A percentile compares a stretch with the other conserved stretches of the same genome.
These are phyloP conservation scores for Babesia microti DNA, from an alignment of 169 alveolate genomes.

Conservation along the genomic window DNA sequence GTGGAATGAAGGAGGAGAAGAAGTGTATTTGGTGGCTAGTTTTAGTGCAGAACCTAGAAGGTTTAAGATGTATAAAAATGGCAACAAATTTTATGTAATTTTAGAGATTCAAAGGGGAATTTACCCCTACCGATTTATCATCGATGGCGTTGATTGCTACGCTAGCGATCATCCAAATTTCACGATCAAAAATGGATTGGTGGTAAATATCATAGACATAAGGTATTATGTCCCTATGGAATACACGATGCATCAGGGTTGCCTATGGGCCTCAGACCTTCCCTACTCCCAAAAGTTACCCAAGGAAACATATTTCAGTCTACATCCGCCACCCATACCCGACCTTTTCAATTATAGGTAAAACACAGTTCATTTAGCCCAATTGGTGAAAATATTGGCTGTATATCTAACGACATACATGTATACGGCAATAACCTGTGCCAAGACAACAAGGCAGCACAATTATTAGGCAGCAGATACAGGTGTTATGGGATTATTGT, in stretches of 20 bases:
- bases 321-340: not conserved
- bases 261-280: too few relatives aligned
- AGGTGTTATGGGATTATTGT: too few relatives aligned
- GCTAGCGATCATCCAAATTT: slow-evolving; percentile 33
- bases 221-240: slow-evolving; percentile 11
- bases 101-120: slow-evolving; percentile 24
- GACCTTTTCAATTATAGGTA: slow-evolving; percentile 9
- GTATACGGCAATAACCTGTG: too few relatives aligned
- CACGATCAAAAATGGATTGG: slow-evolving; percentile 17
- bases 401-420: too few relatives aligned
- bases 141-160: slow-evolving; percentile 26
- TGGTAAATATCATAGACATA: slow-evolving; percentile 20
- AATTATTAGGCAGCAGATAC: too few relatives aligned
- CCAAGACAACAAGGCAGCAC: too few relatives aligned
- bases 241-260: slow-evolving; percentile 7
- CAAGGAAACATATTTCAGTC: not conserved
- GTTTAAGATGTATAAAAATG: slow-evolving; percentile 20
- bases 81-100: slow-evolving; percentile 22
- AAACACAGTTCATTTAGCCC: too few relatives aligned
- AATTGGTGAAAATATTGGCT: too few relatives aligned
- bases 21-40: slow-evolving; percentile 22
- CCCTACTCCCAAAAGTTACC: not conserved
- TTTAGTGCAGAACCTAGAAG: slow-evolving; percentile 12
- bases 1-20: slow-evolving; percentile 43
- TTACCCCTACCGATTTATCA: slow-evolving; percentile 13